Percentiles rank a stretch among this genome's conserved stretches.
These are phyloP conservation scores for Sicyos baderoa DNA, from an alignment of 306 rosid genomes.

Conservation along the genomic window DNA sequence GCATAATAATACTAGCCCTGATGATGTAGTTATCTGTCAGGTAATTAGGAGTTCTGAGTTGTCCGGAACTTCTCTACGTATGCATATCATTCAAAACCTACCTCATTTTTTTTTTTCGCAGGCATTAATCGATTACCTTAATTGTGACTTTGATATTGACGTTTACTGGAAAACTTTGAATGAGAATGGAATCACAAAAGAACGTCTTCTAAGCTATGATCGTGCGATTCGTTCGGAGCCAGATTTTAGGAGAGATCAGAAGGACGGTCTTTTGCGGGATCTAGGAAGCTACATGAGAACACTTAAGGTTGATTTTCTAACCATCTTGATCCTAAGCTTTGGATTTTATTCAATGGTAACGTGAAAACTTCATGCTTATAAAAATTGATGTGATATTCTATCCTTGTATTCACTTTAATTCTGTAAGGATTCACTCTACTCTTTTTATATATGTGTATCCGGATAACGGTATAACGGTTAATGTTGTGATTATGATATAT, in stretches of 20 bases:
- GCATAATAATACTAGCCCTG: conserved; percentile 98
- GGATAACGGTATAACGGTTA: too few relatives aligned
- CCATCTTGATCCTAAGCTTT: conserved; percentile 13
- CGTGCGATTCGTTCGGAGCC: conserved; percentile 91
- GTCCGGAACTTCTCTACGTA: conserved; percentile 6
- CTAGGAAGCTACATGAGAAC: conserved; percentile 85
- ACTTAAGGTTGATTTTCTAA: conserved; percentile 63
- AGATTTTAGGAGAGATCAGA: conserved; percentile 67
- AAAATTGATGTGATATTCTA: neutral
- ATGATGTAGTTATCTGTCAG: conserved; percentile 96
- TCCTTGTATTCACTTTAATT: neutral
- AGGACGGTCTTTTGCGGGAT: conserved; percentile 74
- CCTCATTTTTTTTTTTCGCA: conserved; percentile 30
- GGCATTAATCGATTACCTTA: conserved; percentile 80
- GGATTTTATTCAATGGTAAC: neutral
- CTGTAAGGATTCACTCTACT: neutral
- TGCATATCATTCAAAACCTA: conserved; percentile 18
- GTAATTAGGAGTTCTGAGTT: conserved; percentile 35
- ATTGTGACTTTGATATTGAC: conserved; percentile 61
- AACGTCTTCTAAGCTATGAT: conserved; percentile 89
- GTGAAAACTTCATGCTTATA: neutral
- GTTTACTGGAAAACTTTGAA: conserved; percentile 92
- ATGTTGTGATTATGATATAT: conserved; percentile 1
- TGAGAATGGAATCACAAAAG: conserved; percentile 89
- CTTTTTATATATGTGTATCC: neutral